Percentiles rank a stretch among this genome's conserved stretches.
Conservation (phyloP, 371 early-diverging fungal genomes). For the Mortierella sp. region DNA sequence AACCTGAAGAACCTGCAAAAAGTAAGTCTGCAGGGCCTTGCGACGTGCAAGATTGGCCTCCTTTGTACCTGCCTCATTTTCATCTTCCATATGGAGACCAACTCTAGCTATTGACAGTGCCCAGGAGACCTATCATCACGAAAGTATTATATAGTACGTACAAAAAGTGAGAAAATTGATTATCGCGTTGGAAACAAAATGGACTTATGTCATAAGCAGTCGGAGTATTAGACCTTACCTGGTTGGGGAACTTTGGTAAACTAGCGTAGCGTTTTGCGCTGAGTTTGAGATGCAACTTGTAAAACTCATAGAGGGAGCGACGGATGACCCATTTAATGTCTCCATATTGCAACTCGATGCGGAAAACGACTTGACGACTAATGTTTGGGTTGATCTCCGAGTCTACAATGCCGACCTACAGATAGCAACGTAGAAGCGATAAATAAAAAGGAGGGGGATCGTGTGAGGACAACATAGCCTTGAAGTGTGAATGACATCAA, state of each 20-base stretch:
- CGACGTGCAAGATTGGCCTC: conserved; percentile 69
- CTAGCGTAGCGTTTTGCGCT: conserved; percentile 62
- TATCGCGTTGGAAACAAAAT: too few species aligned
- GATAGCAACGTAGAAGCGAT: neutral
- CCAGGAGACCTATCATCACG: conserved; percentile 28
- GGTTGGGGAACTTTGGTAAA: conserved; percentile 70
- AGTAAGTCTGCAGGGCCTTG: conserved; percentile 73
- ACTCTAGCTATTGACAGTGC: conserved; percentile 34
- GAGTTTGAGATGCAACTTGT: conserved; percentile 76
- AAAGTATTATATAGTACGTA: neutral
- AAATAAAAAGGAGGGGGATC: neutral
- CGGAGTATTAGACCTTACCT: conserved; percentile 40
- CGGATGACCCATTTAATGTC: conserved; percentile 84
- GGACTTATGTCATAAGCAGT: neutral
- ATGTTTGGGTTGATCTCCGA: conserved; percentile 60
- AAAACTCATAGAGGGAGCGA: conserved; percentile 81
- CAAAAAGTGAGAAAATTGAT: neutral
- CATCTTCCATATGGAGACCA: conserved; percentile 20
- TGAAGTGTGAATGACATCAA: neutral
- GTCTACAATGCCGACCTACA: conserved; percentile 70
- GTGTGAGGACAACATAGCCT: neutral
- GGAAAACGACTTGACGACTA: conserved; percentile 67
- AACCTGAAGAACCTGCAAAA: conserved; percentile 68
- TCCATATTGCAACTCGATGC: conserved; percentile 86
- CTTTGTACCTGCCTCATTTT: conserved; percentile 9